phyloP scores from a whole-genome alignment of 139 green algal genomes.

The Desmodesmus armatus region DNA sequence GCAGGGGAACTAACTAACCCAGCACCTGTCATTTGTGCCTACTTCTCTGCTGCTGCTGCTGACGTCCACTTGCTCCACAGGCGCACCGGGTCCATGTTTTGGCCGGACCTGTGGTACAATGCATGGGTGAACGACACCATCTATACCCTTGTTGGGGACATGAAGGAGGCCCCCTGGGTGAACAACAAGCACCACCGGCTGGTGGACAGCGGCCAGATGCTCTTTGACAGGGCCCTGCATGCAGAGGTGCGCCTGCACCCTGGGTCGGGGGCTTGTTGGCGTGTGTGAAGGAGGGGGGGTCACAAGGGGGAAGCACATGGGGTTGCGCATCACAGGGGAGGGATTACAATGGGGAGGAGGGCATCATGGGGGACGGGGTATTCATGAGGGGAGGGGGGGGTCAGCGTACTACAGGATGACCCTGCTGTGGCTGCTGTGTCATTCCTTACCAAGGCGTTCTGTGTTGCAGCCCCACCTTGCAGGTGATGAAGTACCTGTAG shows the following conservation, averaged over 20 bases:
- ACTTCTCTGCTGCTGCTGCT: no score
- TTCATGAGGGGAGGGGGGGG: no score
- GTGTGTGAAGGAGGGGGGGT: background rate
- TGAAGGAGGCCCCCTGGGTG: constrained; percentile 28
- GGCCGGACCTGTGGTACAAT: constrained; percentile 39
- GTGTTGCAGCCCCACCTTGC: no score
- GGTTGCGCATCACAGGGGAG: background rate
- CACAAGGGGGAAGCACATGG: background rate
- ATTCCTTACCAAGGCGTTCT: no score
- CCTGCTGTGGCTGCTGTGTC: no score
- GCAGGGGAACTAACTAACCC: no score
- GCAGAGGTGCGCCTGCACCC: constrained; percentile 1
- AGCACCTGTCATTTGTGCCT: no score
- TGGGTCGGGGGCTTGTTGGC: background rate
- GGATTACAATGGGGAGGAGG: background rate
- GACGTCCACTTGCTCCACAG: background rate
- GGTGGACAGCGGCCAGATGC: constrained; percentile 37
- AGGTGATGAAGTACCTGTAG: no score
- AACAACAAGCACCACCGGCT: background rate
- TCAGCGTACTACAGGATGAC: no score
- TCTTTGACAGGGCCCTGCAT: constrained; percentile 28
- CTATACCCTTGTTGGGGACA: background rate
- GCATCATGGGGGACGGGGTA: no score
- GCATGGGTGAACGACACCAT: constrained; percentile 41
- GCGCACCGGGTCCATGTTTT: constrained; percentile 42